Base-by-base conservation (phyloP, 306 rosid genomes). In the Begonia masoniana region DNA sequence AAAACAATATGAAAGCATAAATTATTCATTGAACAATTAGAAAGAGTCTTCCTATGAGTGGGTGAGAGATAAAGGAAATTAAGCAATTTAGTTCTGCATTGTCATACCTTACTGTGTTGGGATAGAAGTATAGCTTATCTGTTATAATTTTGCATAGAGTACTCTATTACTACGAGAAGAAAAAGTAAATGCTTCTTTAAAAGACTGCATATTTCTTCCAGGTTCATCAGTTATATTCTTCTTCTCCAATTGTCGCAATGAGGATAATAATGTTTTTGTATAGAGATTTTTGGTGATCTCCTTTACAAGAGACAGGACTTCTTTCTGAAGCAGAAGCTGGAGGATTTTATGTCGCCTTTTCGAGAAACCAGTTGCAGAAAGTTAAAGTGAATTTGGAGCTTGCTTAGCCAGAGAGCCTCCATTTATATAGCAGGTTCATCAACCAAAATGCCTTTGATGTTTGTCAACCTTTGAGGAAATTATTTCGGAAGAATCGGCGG, bases 391-490 rank as follows among this genome's bases (percentile, higher is more conserved):
- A 64, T 85, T 14, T 89, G 91, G 97, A 75, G 65, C 62, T 71
- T 89, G 17, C 60, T 89, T 67, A 71, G 62, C 8, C 64, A 81
- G 36, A 95, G 97, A 9, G 91, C 87, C 41, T 76, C 88, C 50
- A 71, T 89, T 26, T 89, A 89, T 58, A 58, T 89, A 57, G 97
- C 95, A n/a, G 97, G 95, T 17, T 89, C 89, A 47, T 89, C 97
- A 2, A 85, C 89, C 7, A 85, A 85, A 71, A 89, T 89, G 97
- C 97, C 4, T 60, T 87, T 5, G 94, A 85, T 71, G 95, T 82
- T 75, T 85, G n/a, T 71, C 79, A 41, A 65, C 81, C 50, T 83
- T 85, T 31, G 91, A 85, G 78, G 85, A 85, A 50, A 78, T 85
- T 54, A 50, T 78, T 64, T 63, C 92, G n/a, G 71, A 19, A 61